phyloP scores from a whole-genome alignment of 225 moss, liverwort and hornwort genomes.

The Thuidium tamariscinum region DNA sequence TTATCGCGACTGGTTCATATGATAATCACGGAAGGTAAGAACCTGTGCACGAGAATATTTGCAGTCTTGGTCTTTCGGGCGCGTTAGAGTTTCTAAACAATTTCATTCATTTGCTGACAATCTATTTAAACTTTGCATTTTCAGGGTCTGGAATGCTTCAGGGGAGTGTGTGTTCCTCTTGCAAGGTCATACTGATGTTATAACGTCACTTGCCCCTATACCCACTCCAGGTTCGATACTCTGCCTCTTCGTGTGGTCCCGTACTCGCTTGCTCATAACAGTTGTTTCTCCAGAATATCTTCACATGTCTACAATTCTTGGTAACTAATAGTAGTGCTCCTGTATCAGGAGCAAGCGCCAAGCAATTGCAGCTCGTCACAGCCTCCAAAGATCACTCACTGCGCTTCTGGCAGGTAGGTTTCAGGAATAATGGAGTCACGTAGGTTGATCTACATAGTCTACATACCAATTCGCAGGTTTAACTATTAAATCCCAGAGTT shows the following conservation, averaged over 20 bases:
- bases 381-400: constrained; percentile 74
- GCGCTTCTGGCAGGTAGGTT: constrained; percentile 64
- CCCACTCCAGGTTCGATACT: constrained; percentile 44
- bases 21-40: constrained; percentile 57
- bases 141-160: constrained; percentile 72
- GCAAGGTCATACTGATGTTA: constrained; percentile 64
- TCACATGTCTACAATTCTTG: neutral
- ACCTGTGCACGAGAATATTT: neutral
- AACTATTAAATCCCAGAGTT: neutral
- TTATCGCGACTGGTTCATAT: constrained; percentile 68
- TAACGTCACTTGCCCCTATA: constrained; percentile 52
- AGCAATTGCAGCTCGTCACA: constrained; percentile 49
- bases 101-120: neutral
- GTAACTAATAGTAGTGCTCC: neutral
- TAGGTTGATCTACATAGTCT: neutral
- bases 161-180: constrained; percentile 53
- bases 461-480: neutral
- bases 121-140: neutral
- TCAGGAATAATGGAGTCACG: neutral
- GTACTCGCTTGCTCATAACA: neutral
- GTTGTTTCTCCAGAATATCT: neutral
- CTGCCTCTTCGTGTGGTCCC: neutral
- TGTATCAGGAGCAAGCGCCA: constrained; percentile 28
- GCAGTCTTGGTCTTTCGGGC: neutral
- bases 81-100: neutral